These are phyloP conservation scores for Cyberlindnera subsufficiens DNA, from an alignment of 805 yeast species.

Conservation along the genomic window DNA sequence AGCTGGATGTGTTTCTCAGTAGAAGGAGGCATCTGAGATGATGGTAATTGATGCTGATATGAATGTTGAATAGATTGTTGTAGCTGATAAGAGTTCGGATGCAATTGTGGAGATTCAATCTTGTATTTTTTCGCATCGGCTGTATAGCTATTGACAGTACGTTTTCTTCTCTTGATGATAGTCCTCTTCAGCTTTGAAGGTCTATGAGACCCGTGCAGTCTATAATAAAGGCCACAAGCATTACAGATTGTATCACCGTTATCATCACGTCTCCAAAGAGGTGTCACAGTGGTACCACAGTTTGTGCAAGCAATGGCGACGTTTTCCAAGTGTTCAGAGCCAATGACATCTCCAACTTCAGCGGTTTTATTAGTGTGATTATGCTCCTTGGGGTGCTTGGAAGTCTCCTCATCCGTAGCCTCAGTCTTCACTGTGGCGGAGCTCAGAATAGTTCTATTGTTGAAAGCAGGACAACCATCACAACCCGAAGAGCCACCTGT, in stretches of 20 bases:
- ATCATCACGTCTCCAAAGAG: constrained; percentile 81
- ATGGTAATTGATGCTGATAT: constrained; percentile 8
- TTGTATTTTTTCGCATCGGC: constrained; percentile 3
- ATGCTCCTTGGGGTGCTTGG: not conserved
- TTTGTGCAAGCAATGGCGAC: constrained; percentile 75
- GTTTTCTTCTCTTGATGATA: constrained; percentile 69
- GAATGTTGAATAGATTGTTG: constrained; percentile 1
- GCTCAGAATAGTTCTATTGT: constrained; percentile 51
- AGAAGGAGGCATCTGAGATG: constrained; percentile 4
- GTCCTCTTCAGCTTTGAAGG: constrained; percentile 71
- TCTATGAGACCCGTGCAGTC: constrained; percentile 69
- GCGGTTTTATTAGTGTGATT: not conserved
- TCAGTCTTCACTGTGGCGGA: constrained; percentile 1
- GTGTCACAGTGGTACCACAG: constrained; percentile 82
- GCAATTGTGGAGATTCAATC: constrained; percentile 2
- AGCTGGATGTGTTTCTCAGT: constrained; percentile 8
- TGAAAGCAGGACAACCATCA: constrained; percentile 77
- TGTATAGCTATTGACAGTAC: constrained; percentile 24
- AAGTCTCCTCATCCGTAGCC: not conserved
- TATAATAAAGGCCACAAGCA: constrained; percentile 79
- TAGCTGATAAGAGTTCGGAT: not conserved
- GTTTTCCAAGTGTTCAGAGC: constrained; percentile 30
- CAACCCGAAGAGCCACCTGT: constrained; percentile 82
- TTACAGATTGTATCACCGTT: constrained; percentile 80
- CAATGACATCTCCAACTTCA: constrained; percentile 15